These are phyloP conservation scores for Orbilia javanica DNA, from an alignment of 2,329 filamentous ascomycete genomes.

Conservation along the genomic window DNA sequence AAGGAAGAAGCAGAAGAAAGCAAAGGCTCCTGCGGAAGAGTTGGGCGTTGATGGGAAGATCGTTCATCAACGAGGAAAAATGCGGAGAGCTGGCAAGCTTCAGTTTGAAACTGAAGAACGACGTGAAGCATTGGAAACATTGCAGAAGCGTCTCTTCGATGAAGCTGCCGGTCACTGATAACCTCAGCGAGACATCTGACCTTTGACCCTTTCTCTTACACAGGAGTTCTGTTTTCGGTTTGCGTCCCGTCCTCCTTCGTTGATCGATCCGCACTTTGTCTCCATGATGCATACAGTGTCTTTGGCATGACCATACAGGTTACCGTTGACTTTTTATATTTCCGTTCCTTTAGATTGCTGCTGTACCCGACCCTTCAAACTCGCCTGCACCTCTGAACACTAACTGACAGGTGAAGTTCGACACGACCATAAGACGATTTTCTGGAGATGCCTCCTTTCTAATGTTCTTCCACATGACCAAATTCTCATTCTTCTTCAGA, in stretches of 20 bases:
- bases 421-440: not conserved
- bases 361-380: not conserved
- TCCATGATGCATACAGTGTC: not conserved
- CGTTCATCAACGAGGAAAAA: conserved; percentile 31
- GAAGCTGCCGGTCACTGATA: not conserved
- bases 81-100: conserved; percentile 4
- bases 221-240: not conserved
- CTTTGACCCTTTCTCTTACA: not conserved
- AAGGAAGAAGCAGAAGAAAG: conserved; percentile 19
- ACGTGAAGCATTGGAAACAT: not conserved
- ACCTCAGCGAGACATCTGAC: not conserved
- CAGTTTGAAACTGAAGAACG: not conserved
- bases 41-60: conserved; percentile 42
- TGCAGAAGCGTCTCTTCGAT: conserved; percentile 8
- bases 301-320: not conserved
- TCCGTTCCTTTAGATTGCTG: not conserved
- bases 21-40: not conserved
- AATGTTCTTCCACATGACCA: not conserved
- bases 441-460: conserved; percentile 8
- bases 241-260: not conserved
- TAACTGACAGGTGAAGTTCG: not conserved
- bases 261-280: not conserved
- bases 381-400: not conserved
- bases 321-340: not conserved
- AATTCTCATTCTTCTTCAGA: not conserved